Evolutionary conservation across 2,329 filamentous ascomycete species (phyloP), one percentile per base, ranked within the genome.

Genomic region (Clonostachys byssicola): DNA sequence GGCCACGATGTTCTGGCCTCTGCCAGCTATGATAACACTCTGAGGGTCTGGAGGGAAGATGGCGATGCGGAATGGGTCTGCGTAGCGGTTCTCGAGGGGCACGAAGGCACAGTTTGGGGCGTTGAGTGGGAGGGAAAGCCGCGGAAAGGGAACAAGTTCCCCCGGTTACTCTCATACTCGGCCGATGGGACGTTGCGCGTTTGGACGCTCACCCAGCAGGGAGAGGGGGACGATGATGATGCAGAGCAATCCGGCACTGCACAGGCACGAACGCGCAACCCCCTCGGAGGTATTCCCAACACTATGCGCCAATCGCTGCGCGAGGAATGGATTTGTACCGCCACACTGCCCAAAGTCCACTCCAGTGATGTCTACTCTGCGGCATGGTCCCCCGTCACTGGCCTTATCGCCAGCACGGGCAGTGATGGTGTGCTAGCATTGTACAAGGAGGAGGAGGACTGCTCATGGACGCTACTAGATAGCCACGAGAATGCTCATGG

Each of bases 1-100:
- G 73, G 76, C 52, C 72, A 78, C 42, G 86, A 96, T 54, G 77
- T 94, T 42, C 77, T 99, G 17, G 94, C 90, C 7, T 94, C 87
- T 60, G 86, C 82, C n/a, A 95, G 89, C 63, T 99, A 99, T 65
- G 94, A 99, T 61, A 88, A 97, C 62, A 94, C 88, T 6, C 86
- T 96, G 34, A 73, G 92, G 49, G 70, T 97, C 49, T 97, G 92
- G 85, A 81, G 88, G 42, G 92, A 96, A 70, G 92, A 96, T 65
- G 77, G 81, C 35, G 92, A 96, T 60, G 78, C 78, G 34, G 92
- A 97, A 63, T 99, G 94, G 94, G 87, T 87, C 12, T 95, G 92
- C 60, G 88, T 96, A 30, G 81, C 87, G 10, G 81, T 91, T 42
- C 73, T 97, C 23, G 81, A 86, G 55, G 91, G 88, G 1, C 92